Evolutionary conservation across 768 basidiomycete species (phyloP).

Genomic region (Rubroboletus satanas): DNA sequence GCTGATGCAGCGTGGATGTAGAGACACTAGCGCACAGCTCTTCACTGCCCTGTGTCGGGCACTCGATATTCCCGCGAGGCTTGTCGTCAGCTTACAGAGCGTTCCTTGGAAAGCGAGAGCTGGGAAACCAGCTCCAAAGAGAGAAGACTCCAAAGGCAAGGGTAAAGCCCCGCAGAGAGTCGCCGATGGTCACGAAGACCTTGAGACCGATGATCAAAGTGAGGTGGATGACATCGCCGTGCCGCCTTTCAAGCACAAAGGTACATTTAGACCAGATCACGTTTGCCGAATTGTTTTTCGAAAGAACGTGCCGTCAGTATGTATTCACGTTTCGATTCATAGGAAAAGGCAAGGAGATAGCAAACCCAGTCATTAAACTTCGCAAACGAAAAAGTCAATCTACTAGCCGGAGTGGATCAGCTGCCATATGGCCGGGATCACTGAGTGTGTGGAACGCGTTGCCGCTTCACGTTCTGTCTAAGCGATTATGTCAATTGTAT

Average conservation of each 20-base stretch:
- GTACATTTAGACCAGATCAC: constrained; percentile 20
- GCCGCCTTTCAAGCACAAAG: constrained; percentile 33
- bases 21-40: constrained; percentile 85
- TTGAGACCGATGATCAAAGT: constrained; percentile 34
- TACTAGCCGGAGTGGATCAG: constrained; percentile 36
- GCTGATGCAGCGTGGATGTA: constrained; percentile 70
- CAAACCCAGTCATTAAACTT: constrained; percentile 52
- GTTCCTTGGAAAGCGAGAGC: constrained; percentile 81
- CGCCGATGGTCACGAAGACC: constrained; percentile 20
- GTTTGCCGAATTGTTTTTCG: not conserved
- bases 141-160: constrained; percentile 38
- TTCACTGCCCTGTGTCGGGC: constrained; percentile 89
- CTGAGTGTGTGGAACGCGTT: constrained; percentile 16
- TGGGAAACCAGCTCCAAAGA: constrained; percentile 46
- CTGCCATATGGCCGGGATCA: constrained; percentile 12
- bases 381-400: constrained; percentile 54
- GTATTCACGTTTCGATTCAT: constrained; percentile 21
- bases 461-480: constrained; percentile 13
- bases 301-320: constrained; percentile 1
- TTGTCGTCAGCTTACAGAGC: constrained; percentile 88
- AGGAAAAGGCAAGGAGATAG: constrained; percentile 58
- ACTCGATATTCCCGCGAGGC: constrained; percentile 78
- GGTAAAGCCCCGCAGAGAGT: constrained; percentile 25
- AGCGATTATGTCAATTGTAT: constrained; percentile 22
- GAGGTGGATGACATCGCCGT: constrained; percentile 38